Evolutionary conservation across 2,329 filamentous ascomycete genomes (phyloP).

Genomic region (Trichoderma oligosporum): DNA sequence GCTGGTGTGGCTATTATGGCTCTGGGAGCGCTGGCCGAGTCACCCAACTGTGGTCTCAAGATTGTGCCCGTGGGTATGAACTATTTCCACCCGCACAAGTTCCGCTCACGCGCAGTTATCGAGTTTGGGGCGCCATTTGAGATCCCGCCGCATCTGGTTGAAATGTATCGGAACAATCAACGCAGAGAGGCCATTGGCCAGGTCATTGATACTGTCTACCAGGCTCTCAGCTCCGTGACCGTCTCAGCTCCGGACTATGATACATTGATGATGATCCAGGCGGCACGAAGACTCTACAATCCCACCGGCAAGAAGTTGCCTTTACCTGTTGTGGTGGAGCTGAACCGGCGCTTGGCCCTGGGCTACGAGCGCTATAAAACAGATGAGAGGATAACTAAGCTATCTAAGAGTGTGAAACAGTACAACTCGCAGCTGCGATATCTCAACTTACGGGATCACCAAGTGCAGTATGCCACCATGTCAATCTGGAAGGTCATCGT

Average conservation of each 20-base stretch:
- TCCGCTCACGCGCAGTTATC: slow-evolving; percentile 89
- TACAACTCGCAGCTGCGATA: slow-evolving; percentile 87
- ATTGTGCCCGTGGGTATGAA: slow-evolving; percentile 99
- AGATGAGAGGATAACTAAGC: slow-evolving; percentile 72
- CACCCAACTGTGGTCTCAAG: slow-evolving; percentile 82
- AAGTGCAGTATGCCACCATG: slow-evolving; percentile 87
- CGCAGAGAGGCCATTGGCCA: slow-evolving; percentile 82
- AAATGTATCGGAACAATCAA: slow-evolving; percentile 79
- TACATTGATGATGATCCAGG: slow-evolving; percentile 94
- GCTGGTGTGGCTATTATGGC: slow-evolving; percentile 98
- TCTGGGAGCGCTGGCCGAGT: slow-evolving; percentile 78
- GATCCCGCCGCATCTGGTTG: slow-evolving; percentile 74
- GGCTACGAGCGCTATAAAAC: slow-evolving; percentile 92
- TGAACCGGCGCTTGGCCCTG: slow-evolving; percentile 85
- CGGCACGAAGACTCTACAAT: slow-evolving; percentile 88
- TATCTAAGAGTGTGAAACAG: slow-evolving; percentile 70
- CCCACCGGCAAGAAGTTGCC: slow-evolving; percentile 91
- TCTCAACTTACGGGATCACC: slow-evolving; percentile 86
- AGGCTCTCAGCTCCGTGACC: slow-evolving; percentile 80
- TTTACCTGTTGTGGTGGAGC: slow-evolving; percentile 85
- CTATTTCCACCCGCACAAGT: slow-evolving; percentile 98
- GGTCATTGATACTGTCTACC: slow-evolving; percentile 81
- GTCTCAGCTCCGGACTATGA: slow-evolving; percentile 93
- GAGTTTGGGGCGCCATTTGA: slow-evolving; percentile 92
- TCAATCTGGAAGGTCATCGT: slow-evolving; percentile 71